Percentiles rank a stretch among this genome's conserved stretches.
phyloP scores from a whole-genome alignment of 805 yeast genomes.

The Ogataea ramenticola region DNA sequence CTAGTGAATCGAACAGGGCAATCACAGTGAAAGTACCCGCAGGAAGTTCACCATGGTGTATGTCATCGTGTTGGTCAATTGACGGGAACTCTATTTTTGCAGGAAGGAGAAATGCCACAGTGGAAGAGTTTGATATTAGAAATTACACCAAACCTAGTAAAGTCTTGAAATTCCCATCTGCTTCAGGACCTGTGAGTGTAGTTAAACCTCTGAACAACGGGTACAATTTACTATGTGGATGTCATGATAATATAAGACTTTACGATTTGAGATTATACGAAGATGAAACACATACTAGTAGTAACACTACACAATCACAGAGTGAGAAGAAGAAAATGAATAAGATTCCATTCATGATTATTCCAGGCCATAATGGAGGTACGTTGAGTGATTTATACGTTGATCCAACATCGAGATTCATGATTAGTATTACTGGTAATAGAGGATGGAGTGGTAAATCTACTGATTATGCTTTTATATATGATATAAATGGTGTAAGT shows the following conservation, averaged over 20 bases:
- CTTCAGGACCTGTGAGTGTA: slow-evolving; percentile 86
- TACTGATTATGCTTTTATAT: slow-evolving; percentile 74
- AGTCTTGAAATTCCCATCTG: slow-evolving; percentile 67
- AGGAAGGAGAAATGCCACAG: slow-evolving; percentile 85
- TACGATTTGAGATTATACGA: slow-evolving; percentile 59
- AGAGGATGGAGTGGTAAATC: slow-evolving; percentile 90
- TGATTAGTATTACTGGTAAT: slow-evolving; percentile 89
- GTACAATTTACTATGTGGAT: slow-evolving; percentile 77
- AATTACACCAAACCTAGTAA: slow-evolving; percentile 51
- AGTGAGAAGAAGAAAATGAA: slow-evolving; percentile 23
- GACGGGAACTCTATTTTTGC: slow-evolving; percentile 74
- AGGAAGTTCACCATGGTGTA: slow-evolving; percentile 90
- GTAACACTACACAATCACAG: slow-evolving; percentile 8
- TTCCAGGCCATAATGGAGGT: slow-evolving; percentile 98
- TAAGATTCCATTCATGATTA: slow-evolving; percentile 73
- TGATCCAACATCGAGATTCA: slow-evolving; percentile 81
- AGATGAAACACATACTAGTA: slow-evolving; percentile 11
- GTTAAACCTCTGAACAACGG: slow-evolving; percentile 76
- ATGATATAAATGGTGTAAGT: slow-evolving; percentile 58
- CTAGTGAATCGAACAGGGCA: slow-evolving; percentile 12
- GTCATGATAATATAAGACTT: slow-evolving; percentile 80
- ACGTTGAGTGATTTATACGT: slow-evolving; percentile 66
- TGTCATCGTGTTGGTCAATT: slow-evolving; percentile 80
- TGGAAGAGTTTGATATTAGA: slow-evolving; percentile 66
- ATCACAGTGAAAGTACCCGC: slow-evolving; percentile 37